Conservation (phyloP, 73 alveolate genomes). For the Paraurostyla sp. region DNA sequence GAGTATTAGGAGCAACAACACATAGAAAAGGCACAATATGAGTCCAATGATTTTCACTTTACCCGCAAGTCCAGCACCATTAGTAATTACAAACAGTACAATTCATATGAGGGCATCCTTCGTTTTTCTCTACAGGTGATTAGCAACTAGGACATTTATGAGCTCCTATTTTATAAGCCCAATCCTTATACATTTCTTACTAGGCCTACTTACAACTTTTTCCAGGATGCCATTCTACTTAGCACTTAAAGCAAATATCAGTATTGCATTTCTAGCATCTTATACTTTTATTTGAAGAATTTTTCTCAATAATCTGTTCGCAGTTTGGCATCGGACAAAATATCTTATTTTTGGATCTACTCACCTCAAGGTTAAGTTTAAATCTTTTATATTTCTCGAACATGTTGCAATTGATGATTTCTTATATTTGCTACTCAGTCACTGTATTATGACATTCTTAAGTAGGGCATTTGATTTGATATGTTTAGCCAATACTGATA, state of each 20-base stretch:
- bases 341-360: slow-evolving; percentile 61
- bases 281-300: slow-evolving; percentile 5
- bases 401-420: slow-evolving; percentile 6
- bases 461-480: slow-evolving; percentile 32
- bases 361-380: slow-evolving; percentile 55
- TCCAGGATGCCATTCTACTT: slow-evolving; percentile 20
- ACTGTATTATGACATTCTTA: neutral
- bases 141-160: slow-evolving; percentile 89
- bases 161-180: slow-evolving; percentile 11
- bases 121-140: slow-evolving; percentile 83
- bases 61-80: slow-evolving; percentile 94
- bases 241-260: slow-evolving; percentile 20
- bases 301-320: slow-evolving; percentile 63
- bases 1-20: slow-evolving; percentile 2
- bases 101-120: slow-evolving; percentile 97
- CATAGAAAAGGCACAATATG: slow-evolving; percentile 23
- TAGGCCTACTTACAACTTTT: neutral
- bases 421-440: neutral
- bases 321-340: slow-evolving; percentile 84
- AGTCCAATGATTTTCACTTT: slow-evolving; percentile 20
- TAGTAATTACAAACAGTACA: slow-evolving; percentile 87
- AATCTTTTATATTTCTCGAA: slow-evolving; percentile 65
- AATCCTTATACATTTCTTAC: neutral
- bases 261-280: slow-evolving; percentile 21
- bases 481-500: neutral